Evolutionary conservation across 2,329 filamentous ascomycete genomes (phyloP).

Genomic region (Fusarium annulatum): DNA sequence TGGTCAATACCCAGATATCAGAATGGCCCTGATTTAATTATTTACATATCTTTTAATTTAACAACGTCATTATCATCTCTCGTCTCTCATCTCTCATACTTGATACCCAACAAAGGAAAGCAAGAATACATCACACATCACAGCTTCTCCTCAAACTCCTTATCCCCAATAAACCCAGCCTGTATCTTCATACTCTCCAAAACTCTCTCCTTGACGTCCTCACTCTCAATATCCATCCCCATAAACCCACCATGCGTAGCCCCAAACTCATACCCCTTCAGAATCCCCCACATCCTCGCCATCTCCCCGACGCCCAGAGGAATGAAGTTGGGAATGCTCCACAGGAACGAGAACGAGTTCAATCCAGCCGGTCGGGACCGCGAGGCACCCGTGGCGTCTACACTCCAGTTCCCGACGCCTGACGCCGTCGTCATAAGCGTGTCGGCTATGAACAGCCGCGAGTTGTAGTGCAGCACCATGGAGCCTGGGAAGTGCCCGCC

Average conservation of each 20-base stretch:
- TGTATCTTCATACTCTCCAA: slow-evolving; percentile 84
- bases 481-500: slow-evolving; percentile 86
- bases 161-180: slow-evolving; percentile 59
- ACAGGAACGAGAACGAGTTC: slow-evolving; percentile 77
- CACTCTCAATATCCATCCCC: slow-evolving; percentile 69
- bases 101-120: background rate
- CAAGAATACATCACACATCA: background rate
- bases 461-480: slow-evolving; percentile 71
- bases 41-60: slow-evolving; percentile 1
- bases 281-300: slow-evolving; percentile 74
- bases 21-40: slow-evolving; percentile 25
- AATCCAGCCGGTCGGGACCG: slow-evolving; percentile 55
- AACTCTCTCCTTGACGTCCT: slow-evolving; percentile 70
- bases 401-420: slow-evolving; percentile 59
- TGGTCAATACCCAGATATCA: slow-evolving; percentile 35
- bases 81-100: background rate
- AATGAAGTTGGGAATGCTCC: slow-evolving; percentile 81
- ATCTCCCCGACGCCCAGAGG: slow-evolving; percentile 74
- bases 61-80: background rate
- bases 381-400: slow-evolving; percentile 52
- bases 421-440: slow-evolving; percentile 78
- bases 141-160: slow-evolving; percentile 50
- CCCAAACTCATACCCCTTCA: slow-evolving; percentile 71
- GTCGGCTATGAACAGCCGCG: slow-evolving; percentile 78
- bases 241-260: slow-evolving; percentile 76